phyloP scores from a whole-genome alignment of 345 rosid genomes.

The Aquilaria yunnanensis region DNA sequence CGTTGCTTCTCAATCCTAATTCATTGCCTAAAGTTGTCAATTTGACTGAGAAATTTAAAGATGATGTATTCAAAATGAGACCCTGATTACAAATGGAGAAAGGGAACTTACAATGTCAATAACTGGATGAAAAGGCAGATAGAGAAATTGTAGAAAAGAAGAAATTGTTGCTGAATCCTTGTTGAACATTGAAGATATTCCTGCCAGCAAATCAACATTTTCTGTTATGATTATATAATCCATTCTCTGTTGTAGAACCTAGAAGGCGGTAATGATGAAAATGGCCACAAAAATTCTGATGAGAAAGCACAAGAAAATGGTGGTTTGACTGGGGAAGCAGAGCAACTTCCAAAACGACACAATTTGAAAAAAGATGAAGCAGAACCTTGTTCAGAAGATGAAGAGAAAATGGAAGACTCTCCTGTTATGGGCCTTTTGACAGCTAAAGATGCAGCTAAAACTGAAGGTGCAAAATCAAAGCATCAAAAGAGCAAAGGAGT shows the following conservation, averaged over 20 bases:
- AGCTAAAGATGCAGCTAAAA: slow-evolving; percentile 26
- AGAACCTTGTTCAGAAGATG: slow-evolving; percentile 40
- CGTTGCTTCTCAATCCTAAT: too few relatives aligned
- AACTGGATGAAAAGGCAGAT: too few relatives aligned
- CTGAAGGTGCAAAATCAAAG: slow-evolving; percentile 27
- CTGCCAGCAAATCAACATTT: too few relatives aligned
- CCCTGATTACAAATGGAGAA: too few relatives aligned
- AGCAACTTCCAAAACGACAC: slow-evolving; percentile 31
- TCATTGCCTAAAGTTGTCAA: too few relatives aligned
- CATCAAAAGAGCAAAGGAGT: slow-evolving; percentile 29
- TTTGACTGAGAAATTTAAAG: too few relatives aligned
- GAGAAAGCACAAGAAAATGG: slow-evolving; percentile 28
- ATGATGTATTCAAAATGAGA: too few relatives aligned
- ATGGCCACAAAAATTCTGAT: slow-evolving; percentile 39
- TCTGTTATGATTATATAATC: not conserved
- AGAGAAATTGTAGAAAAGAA: not conserved
- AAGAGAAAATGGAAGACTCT: slow-evolving; percentile 63
- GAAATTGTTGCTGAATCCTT: not conserved
- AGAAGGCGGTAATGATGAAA: slow-evolving; percentile 32
- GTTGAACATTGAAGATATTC: too few relatives aligned
- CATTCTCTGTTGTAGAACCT: slow-evolving; percentile 35
- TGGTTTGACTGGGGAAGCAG: slow-evolving; percentile 25
- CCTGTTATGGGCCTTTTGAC: slow-evolving; percentile 68
- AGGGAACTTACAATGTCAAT: too few relatives aligned
- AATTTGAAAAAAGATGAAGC: slow-evolving; percentile 32